phyloP scores from a whole-genome alignment of 495 filamentous ascomycete genomes.

The Umbilicaria muhlenbergii region DNA sequence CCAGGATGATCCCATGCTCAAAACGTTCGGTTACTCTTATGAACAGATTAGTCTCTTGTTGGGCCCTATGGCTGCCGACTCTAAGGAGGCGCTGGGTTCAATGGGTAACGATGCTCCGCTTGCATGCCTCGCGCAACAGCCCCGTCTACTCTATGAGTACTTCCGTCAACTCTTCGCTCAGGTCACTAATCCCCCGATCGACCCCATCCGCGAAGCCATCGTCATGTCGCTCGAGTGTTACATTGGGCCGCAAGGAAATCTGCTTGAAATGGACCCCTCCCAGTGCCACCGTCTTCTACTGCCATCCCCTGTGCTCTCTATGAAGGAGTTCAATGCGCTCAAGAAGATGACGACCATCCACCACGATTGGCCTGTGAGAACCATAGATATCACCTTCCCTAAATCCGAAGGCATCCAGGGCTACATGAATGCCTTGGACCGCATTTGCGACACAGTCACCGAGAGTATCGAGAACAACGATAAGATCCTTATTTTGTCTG shows the following conservation, averaged over 20 bases:
- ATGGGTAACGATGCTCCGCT: slow-evolving; percentile 98
- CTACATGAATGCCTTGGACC: slow-evolving; percentile 79
- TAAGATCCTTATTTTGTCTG: slow-evolving; percentile 80
- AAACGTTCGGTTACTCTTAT: slow-evolving; percentile 89
- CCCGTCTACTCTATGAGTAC: slow-evolving; percentile 90
- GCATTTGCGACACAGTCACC: slow-evolving; percentile 74
- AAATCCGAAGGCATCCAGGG: slow-evolving; percentile 73
- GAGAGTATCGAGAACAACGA: slow-evolving; percentile 74
- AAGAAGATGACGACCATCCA: slow-evolving; percentile 63
- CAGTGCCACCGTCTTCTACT: slow-evolving; percentile 82
- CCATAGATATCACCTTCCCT: slow-evolving; percentile 94
- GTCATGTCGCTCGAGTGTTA: slow-evolving; percentile 99
- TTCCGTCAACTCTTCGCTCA: slow-evolving; percentile 98
- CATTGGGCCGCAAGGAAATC: slow-evolving; percentile 91
- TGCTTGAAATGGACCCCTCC: slow-evolving; percentile 83
- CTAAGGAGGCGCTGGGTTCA: slow-evolving; percentile 97
- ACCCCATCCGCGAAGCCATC: slow-evolving; percentile 94
- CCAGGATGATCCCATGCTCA: slow-evolving; percentile 72
- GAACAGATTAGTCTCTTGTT: slow-evolving; percentile 92
- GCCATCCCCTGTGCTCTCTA: slow-evolving; percentile 79
- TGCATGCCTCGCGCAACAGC: slow-evolving; percentile 78
- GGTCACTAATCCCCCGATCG: slow-evolving; percentile 97
- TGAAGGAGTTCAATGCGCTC: slow-evolving; percentile 83
- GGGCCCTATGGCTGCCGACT: slow-evolving; percentile 94
- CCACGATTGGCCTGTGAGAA: slow-evolving; percentile 75